These are phyloP conservation scores for Neostapfia colusana DNA, from an alignment of 176 grass and related monocot genomes.

Conservation along the genomic window DNA sequence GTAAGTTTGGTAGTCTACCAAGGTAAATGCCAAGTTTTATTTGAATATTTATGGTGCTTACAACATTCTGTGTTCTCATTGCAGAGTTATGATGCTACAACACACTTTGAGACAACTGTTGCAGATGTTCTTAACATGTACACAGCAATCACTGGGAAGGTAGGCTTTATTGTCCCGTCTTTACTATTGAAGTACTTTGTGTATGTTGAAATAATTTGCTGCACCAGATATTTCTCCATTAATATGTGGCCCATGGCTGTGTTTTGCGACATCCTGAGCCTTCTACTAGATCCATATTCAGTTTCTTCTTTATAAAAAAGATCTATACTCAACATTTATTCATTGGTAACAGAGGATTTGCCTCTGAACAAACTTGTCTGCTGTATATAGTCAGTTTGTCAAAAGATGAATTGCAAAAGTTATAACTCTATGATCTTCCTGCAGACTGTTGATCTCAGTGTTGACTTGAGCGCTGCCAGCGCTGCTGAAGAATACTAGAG, in stretches of 20 bases:
- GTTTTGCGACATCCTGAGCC: not conserved
- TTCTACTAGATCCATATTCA: not conserved
- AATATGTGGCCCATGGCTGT: not conserved
- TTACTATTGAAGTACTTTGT: not conserved
- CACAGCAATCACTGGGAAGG: conserved; percentile 81
- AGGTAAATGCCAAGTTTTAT: not conserved
- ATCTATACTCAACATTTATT: conserved; percentile 4
- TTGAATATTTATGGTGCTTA: conserved; percentile 9
- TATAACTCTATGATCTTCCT: not conserved
- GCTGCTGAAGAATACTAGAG: conserved; percentile 73
- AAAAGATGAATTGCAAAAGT: not conserved
- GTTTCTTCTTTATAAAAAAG: too few relatives aligned
- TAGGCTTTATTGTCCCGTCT: conserved; percentile 32
- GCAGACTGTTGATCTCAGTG: conserved; percentile 78
- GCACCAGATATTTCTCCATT: not conserved
- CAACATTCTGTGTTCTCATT: conserved; percentile 23
- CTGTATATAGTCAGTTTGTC: not conserved
- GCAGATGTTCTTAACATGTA: conserved; percentile 84
- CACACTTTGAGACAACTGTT: conserved; percentile 87
- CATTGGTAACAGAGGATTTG: not conserved
- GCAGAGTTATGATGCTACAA: conserved; percentile 91
- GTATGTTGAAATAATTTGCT: not conserved
- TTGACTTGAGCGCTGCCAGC: conserved; percentile 76
- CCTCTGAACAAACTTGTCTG: not conserved
- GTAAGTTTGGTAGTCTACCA: conserved; percentile 38